Evolutionary conservation across 352 stramenopile genomes (phyloP).

Genomic region (Globisporangium alternatum): DNA sequence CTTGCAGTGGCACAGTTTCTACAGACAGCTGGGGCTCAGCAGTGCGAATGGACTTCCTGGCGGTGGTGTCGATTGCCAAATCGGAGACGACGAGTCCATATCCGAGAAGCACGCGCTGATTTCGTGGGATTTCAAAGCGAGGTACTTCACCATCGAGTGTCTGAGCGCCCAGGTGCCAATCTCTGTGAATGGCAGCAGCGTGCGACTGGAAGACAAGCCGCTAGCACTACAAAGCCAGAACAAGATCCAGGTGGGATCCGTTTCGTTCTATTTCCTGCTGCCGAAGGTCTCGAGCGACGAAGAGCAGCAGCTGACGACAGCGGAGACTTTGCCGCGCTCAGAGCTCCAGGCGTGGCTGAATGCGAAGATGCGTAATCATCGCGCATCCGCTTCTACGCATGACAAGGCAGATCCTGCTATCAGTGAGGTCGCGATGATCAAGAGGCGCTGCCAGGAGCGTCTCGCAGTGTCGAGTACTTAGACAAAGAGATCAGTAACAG

Average conservation of each 20-base stretch:
- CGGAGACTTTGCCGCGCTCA: conserved; percentile 14
- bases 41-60: conserved; percentile 46
- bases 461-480: conserved; percentile 11
- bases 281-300: conserved; percentile 30
- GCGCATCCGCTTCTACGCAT: background rate
- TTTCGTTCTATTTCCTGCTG: conserved; percentile 74
- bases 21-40: conserved; percentile 45
- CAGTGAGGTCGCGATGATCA: conserved; percentile 9
- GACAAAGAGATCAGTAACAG: background rate
- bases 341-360: conserved; percentile 37
- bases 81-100: conserved; percentile 68
- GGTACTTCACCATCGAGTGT: conserved; percentile 68
- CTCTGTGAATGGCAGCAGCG: conserved; percentile 60
- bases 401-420: background rate
- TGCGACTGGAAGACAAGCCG: conserved; percentile 48
- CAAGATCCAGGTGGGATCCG: conserved; percentile 67
- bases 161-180: conserved; percentile 50
- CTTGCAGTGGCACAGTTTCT: conserved; percentile 51
- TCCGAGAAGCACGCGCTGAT: conserved; percentile 60
- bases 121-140: conserved; percentile 41
- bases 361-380: conserved; percentile 25
- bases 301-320: background rate
- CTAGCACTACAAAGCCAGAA: conserved; percentile 44
- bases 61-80: conserved; percentile 62
- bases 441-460: conserved; percentile 20